Base-by-base conservation (phyloP, 1,284 basidiomycete species). In the Tilletia horrida region DNA sequence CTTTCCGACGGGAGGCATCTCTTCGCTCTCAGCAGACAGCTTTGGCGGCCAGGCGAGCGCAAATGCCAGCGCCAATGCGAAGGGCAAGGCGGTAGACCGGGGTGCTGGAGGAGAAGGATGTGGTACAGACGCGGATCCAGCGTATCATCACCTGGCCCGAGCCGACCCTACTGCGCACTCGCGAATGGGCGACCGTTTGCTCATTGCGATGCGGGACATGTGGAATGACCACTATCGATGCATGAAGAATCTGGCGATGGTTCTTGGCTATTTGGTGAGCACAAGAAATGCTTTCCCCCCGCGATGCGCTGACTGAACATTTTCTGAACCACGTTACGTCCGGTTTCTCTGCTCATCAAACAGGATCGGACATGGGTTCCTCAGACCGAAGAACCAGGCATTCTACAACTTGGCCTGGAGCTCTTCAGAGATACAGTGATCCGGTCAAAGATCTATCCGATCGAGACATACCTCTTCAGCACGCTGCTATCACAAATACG, bases 211-310 rank as follows among this genome's bases (percentile, higher is more conserved):
- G 69, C 88, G 88, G 76, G 86, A 87, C 57, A 90, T 95, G 1
- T 98, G 96, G 95, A 91, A 95, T 69, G 93, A 97, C 81, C 95
- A 98, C 82, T 89, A 86, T 6, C 88, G 89, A 14, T 93, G 90
- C 82, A 92, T 97, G 91, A 86, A 87, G 52, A 93, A 94, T 81
- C 83, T 99, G 67, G 88, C 90, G 45, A 93, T 94, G 80, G 88
- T 99, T 43, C 85, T 98, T 73, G 92, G 91, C 79, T 99, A 99
- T 82, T 95, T 98, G 91, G 95, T 94, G 75, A 75, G 88, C 80
- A 16, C 18, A 40, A 47, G 65, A 14, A 4, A 25, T n/a, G n/a
- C 25, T 31, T 9, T 27, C 61, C 16, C 23, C 1, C 18, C 23
- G 14, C 9, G n/a, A 14, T 3, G 21, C 43, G 47, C 63, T 23